Percentiles rank a stretch among this genome's conserved stretches.
Evolutionary conservation across 228 moss, liverwort and hornwort species (phyloP).

Genomic region (Sphagnum fallax): DNA sequence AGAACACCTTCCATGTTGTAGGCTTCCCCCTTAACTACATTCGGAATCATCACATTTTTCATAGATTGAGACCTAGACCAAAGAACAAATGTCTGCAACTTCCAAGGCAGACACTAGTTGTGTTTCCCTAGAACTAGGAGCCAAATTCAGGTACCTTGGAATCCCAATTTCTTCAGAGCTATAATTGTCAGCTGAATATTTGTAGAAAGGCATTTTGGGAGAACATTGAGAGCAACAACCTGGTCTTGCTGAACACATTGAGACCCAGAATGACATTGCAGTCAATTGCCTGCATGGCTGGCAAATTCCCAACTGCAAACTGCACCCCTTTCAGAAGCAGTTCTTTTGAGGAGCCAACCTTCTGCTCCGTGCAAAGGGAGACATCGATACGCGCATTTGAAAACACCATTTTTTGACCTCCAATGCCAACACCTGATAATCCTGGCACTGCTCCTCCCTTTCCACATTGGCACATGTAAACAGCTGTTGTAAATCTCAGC

Average conservation of each 20-base stretch:
- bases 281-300: constrained; percentile 76
- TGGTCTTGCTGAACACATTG: constrained; percentile 70
- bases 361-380: constrained; percentile 31
- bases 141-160: too few relatives aligned
- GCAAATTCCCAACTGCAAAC: constrained; percentile 89
- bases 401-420: constrained; percentile 76
- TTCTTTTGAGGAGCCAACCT: constrained; percentile 9
- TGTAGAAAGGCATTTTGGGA: constrained; percentile 33
- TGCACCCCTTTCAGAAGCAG: constrained; percentile 50
- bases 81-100: too few relatives aligned
- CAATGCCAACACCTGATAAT: constrained; percentile 81
- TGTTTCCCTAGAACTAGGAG: too few relatives aligned
- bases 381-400: constrained; percentile 64
- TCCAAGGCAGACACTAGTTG: too few relatives aligned
- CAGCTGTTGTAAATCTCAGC: too few relatives aligned
- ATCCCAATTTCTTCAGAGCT: too few relatives aligned
- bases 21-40: too few relatives aligned
- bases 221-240: constrained; percentile 66
- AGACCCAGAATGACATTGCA: constrained; percentile 85
- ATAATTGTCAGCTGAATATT: constrained; percentile 3
- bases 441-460: constrained; percentile 27
- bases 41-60: too few relatives aligned
- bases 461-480: constrained; percentile 2
- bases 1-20: too few relatives aligned
- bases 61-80: too few relatives aligned